Base-by-base conservation (phyloP, 140 eudicot genomes). In the Anethum foeniculum region DNA sequence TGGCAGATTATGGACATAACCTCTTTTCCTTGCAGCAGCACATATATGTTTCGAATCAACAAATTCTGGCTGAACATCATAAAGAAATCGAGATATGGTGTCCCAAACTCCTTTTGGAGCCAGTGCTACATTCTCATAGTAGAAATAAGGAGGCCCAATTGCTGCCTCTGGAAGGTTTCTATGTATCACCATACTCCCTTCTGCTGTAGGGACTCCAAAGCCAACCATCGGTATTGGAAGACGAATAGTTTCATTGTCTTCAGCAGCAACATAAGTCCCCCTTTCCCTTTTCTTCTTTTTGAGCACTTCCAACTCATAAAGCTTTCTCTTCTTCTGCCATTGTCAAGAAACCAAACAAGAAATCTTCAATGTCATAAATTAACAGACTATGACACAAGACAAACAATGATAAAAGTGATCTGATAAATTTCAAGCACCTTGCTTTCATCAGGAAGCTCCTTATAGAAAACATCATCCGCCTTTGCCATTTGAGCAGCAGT, bases 101-200 rank as follows among this genome's bases (percentile, higher is more conserved):
- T 92, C 98, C 99, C 99, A 95, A 21, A 91, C 97, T 9, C 99
- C 99, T 81, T 95, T 93, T 4, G 99, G 99, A 80, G 99, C 93
- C 34, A 93, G 85, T 21, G 99, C 99, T 1, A 95, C 99, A 81
- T 95, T 95, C 71, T 95, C 99, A 23, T 95, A 95, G 74, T 95
- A 95, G 72, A 95, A 95, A 18, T 56, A 95, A 0, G 99, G 99
- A 1, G 97, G 99, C 7, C 90, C 97, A 14, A 71, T 39, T 19
- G 98, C 93, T 47, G 79, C 89, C 16, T 88, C 96, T 0, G 99
- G 97, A 39, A 95, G 88, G 4, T 15, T 79, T 80, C 96, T 78
- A 13, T 80, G 85, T 71, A 76, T 77, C 27, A 84, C 27, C 14
- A 65, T 54, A 64, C 0, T 7, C 11, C 82, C 71, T 21, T 84